Evolutionary conservation across 2,329 filamentous ascomycete genomes (phyloP), one percentile per base, ranked within the genome.

Genomic region (Trichoderma afroharzianum): DNA sequence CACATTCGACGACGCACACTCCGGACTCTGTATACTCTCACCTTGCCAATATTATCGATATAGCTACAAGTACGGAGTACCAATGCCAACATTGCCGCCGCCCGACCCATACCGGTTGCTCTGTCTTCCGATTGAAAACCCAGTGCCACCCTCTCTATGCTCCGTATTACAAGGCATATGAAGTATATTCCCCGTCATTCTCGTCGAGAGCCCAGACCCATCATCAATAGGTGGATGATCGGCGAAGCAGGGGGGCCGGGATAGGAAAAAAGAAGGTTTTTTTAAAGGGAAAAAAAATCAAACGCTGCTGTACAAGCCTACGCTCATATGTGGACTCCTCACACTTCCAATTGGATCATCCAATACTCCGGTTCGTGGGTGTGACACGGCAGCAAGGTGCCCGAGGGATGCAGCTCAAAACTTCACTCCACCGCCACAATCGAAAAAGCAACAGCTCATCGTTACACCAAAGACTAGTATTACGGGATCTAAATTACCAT

Each of bases 401-500:
- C 67, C 55, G 57, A 61, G 9, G 32, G 57, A 58, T 50, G 67
- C 57, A 62, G 55, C 26, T 53, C 18, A 43, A 43, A 33, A 33
- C 28, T 21, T 28, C 21, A 28, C 67, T 53, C 67, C 57, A 62
- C 39, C 67, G 28, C 50, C 62, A 28, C 50, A 67, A 43, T 39
- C 24, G 15, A n/a, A 32, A 50, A 39, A 67, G 24, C 12, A 26
- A 39, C 18, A 53, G 39, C 36, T 14, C 39, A 50, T 53, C 30
- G 57, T 47, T 69, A 24, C 67, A 62, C 67, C 57, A 53, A 9
- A 50, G 28, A 39, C 57, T 62, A 61, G 55, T 36, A 61, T 53
- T 53, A 50, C 67, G 55, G 67, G 39, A 69, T 61, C 67, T 69
- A 69, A 62, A 53, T 53, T 62, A 53, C 39, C 57, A 69, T 53